Evolutionary conservation across 257 asterid genomes (phyloP), one percentile per base, ranked within the genome.

Genomic region (Anisodus tanguticus): DNA sequence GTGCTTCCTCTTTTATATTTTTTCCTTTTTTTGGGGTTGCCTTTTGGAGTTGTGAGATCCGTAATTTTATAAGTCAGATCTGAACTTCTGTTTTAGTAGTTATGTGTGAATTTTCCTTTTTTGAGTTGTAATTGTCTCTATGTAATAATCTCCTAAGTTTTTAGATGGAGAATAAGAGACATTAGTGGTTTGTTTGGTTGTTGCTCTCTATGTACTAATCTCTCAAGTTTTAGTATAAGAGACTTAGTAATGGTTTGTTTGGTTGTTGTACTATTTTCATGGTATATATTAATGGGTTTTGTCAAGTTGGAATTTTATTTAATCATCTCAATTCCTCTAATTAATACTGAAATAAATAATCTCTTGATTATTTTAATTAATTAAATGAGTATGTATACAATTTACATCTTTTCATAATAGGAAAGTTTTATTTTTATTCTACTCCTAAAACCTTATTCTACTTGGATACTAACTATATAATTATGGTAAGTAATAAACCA

Each of bases 61-160:
- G 83, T 59, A 37, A 12, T 7, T 80, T 80, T 80, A 22, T 79
- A 4, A 59, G 71, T 80, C 71, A 58, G 71, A 80, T 80, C 83
- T 58, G 4, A 58, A 43, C 83, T 58, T 80, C 71, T 58, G 71
- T 35, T 0, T 6, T 67, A 13, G 3, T 64, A 64, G 13, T 15
- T 39, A 6, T n/a, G 70, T 49, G 80, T 47, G 54, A 8, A 22
- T 49, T 49, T 76, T 22, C 12, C 1, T 57, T 41, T 2, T 31
- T 22, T 51, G 45, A 9, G 62, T 49, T 74, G 39, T 22, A 49
- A 22, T 74, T 74, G 19, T 74, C 45, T 74, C 45, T 74, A 22
- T 49, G 0, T 49, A 19, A 22, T 76, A 22, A 49, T 76, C 81
- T 76, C 81, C 7, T 22, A 3, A 2, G 13, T 47, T 76, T 17